These are phyloP conservation scores for Anthoceros angustus DNA, from an alignment of 225 moss, liverwort and hornwort species.

Conservation along the genomic window DNA sequence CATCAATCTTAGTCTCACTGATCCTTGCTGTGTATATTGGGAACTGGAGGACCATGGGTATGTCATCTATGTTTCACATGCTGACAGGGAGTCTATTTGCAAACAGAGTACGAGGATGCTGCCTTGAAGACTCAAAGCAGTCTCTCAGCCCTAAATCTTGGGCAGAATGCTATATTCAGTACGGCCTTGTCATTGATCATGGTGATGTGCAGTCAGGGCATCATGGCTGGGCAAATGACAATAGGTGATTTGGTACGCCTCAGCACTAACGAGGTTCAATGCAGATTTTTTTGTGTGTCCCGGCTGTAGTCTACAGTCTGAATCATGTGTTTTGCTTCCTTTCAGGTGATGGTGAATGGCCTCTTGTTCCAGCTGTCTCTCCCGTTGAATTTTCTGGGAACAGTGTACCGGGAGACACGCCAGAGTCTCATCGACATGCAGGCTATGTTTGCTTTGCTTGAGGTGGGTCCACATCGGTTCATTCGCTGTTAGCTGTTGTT, in stretches of 20 bases:
- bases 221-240: conserved; percentile 85
- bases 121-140: conserved; percentile 96
- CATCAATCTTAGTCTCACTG: not conserved
- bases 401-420: conserved; percentile 91
- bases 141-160: conserved; percentile 82
- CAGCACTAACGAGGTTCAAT: not conserved
- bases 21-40: not conserved
- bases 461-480: conserved; percentile 31
- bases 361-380: conserved; percentile 92
- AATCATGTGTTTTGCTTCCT: not conserved
- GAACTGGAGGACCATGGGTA: not conserved
- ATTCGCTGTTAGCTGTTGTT: not conserved
- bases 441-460: conserved; percentile 95
- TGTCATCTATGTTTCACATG: not conserved
- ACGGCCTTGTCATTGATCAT: conserved; percentile 82
- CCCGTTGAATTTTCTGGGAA: conserved; percentile 93
- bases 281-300: not conserved
- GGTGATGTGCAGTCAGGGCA: conserved; percentile 95
- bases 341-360: conserved; percentile 99
- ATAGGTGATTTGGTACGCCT: conserved; percentile 81
- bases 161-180: conserved; percentile 94
- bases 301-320: not conserved
- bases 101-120: conserved; percentile 79
- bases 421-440: conserved; percentile 99
- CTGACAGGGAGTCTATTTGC: not conserved